These are phyloP conservation scores for Ascochyta clinopodiicola DNA, from an alignment of 2,329 filamentous ascomycete genomes.

Conservation along the genomic window DNA sequence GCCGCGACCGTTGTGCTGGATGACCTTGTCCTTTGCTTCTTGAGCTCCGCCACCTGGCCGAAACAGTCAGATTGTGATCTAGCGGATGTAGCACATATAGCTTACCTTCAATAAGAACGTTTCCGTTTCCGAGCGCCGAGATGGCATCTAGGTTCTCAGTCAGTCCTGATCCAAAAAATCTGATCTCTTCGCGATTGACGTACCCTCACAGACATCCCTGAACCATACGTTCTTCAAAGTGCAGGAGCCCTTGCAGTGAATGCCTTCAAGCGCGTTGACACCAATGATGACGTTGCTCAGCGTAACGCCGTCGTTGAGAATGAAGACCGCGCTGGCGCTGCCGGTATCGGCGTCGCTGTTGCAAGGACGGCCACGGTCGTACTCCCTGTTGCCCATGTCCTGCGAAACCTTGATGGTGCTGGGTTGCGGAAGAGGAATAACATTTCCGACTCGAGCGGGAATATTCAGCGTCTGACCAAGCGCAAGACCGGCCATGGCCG, in stretches of 20 bases:
- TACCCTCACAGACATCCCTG: constrained; percentile 30
- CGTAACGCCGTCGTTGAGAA: constrained; percentile 56
- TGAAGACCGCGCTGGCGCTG: constrained; percentile 54
- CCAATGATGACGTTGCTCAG: constrained; percentile 61
- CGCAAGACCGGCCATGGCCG: constrained; percentile 30
- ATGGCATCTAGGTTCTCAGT: constrained; percentile 19
- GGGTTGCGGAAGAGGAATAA: constrained; percentile 28
- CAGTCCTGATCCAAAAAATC: neutral
- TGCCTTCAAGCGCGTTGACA: constrained; percentile 54
- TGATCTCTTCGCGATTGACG: neutral
- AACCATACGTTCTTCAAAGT: constrained; percentile 41
- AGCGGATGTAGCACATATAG: too few relatives aligned
- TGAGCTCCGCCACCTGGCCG: constrained; percentile 34
- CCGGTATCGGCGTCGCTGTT: constrained; percentile 19
- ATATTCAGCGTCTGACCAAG: constrained; percentile 38
- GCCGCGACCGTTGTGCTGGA: constrained; percentile 42
- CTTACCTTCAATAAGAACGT: constrained; percentile 36
- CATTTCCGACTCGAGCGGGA: constrained; percentile 31
- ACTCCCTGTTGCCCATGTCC: constrained; percentile 19
- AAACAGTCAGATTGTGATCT: too few relatives aligned
- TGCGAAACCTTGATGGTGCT: constrained; percentile 17
- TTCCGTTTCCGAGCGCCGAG: constrained; percentile 25
- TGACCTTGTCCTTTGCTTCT: constrained; percentile 37
- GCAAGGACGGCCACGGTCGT: constrained; percentile 16
- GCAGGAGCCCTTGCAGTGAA: constrained; percentile 57